Base-by-base conservation (phyloP, 345 rosid species). In the Tarenaya hassleriana region DNA sequence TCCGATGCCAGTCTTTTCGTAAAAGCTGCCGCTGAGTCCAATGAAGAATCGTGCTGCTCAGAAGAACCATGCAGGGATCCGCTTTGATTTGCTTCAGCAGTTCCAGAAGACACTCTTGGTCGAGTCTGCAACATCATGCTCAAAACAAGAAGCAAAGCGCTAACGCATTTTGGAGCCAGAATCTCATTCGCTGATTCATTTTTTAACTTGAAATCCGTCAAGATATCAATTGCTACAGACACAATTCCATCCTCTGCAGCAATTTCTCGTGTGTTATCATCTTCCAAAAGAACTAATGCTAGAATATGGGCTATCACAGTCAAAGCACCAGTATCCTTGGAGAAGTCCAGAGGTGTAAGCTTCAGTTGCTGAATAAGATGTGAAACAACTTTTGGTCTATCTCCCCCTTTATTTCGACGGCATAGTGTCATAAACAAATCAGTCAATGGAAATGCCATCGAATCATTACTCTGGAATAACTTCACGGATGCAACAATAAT, bases 381-480 rank as follows among this genome's bases (percentile, higher is more conserved):
- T 16, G 76, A 72, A 53, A 75, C 72, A 21, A 91, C 90, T 74
- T 63, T 83, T 5, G 79, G 69, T 53, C 96, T 85, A 42, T 84
- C 98, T 70, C 78, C 92, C 60, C 98, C 95, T 74, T 84, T 87
- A 69, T 77, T 87, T 46, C 92, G 82, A 66, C 74, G 79, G 81
- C 96, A 84, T 18, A 91, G 84, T 13, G 96, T 80, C 72, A 79
- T 82, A 45, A 87, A 79, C 75, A 91, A 78, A 74, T 91, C 98
- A 12, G 87, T 70, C 73, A 91, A 69, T 10, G 95, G 73, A 78
- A 87, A 91, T 41, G 89, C 82, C 67, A 80, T 54, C 35, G 79
- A 64, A 68, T 84, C 89, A 69, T 78, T 75, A 64, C 82, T 74
- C 56, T 79, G 95, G 47, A 77, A 82, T 70, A 91, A 66, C 60